These are phyloP conservation scores for Sodiomyces alkalinus DNA, from an alignment of 2,329 filamentous ascomycete species.

Conservation along the genomic window DNA sequence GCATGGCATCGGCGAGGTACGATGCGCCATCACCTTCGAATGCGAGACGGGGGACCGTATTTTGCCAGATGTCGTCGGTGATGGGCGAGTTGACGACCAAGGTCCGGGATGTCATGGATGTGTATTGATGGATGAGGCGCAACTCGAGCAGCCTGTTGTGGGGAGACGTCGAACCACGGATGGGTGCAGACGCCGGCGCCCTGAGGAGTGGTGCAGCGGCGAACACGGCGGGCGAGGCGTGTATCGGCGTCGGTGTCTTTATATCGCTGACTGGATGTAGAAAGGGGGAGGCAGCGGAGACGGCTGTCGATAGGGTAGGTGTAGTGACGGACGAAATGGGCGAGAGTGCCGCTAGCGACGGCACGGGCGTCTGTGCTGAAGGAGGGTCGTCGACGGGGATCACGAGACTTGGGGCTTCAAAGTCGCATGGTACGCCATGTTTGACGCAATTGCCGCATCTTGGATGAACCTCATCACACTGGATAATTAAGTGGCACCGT, in stretches of 20 bases:
- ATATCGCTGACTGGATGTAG: not conserved
- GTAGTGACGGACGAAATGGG: slow-evolving; percentile 11
- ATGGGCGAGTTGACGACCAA: slow-evolving; percentile 36
- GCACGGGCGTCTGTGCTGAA: slow-evolving; percentile 9
- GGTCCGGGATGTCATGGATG: slow-evolving; percentile 43
- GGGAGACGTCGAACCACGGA: slow-evolving; percentile 17
- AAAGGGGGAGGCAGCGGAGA: slow-evolving; percentile 9
- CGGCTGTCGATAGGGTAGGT: slow-evolving; percentile 9
- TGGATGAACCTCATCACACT: slow-evolving; percentile 54
- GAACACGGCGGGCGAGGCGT: slow-evolving; percentile 3
- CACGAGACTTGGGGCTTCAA: slow-evolving; percentile 35
- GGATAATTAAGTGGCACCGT: slow-evolving; percentile 2
- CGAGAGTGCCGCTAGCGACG: slow-evolving; percentile 3
- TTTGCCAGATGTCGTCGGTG: slow-evolving; percentile 42
- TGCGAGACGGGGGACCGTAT: slow-evolving; percentile 43
- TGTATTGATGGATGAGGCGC: slow-evolving; percentile 50
- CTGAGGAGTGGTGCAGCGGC: slow-evolving; percentile 18
- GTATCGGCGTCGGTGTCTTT: slow-evolving; percentile 2
- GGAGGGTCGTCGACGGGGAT: slow-evolving; percentile 23
- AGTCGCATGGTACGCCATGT: slow-evolving; percentile 52
- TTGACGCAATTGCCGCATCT: slow-evolving; percentile 51
- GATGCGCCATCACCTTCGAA: slow-evolving; percentile 36
- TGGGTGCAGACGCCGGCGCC: slow-evolving; percentile 15
- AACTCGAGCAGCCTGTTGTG: slow-evolving; percentile 41
- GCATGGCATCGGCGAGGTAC: slow-evolving; percentile 46